Base-by-base conservation (phyloP, 805 yeast genomes). In the Sungouiella thailandica region DNA sequence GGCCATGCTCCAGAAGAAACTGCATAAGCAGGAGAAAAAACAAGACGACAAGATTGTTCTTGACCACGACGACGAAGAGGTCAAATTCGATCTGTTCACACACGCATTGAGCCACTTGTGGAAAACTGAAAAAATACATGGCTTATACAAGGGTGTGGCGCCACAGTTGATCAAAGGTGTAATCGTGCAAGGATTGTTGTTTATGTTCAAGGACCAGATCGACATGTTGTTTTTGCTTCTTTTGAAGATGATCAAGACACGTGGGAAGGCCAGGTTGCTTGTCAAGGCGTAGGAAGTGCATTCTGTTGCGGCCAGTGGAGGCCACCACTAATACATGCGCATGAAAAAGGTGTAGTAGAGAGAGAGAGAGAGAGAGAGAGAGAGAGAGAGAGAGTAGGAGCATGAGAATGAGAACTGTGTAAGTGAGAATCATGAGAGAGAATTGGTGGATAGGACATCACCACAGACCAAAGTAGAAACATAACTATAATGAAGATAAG, bases 101-200 rank as follows among this genome's bases (percentile, higher is more conserved):
- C 72, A 78, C 23, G 87, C 84, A 4, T 60, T 86, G 48, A 55
- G 50, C 17, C 74, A 77, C 52, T 65, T 85, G 44, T 72, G 76
- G 65, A 59, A 66, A 41, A 63, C 70, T n/a, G 93, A 84, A 49
- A 87, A 84, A 17, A 25, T 76, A 24, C 42, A 47, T 9, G 80
- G 89, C 0, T 62, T 85, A 41, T 86, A 86, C 76, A 84, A 80
- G 62, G 95, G 95, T 2, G 49, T 86, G 19, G 72, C 77, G 3
- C 95, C 95, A 5, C 95, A 86, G 55, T 66, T 86, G 37, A 55
- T 78, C 25, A 86, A 86, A 65, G 95, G 93, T 1, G 80, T 85
- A 2, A 57, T 86, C 27, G 95, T 85, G 4, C 95, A 86, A 57
- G 95, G 95, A 0, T 65, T 86, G 40, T 66, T 86, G 47, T 82